These are phyloP conservation scores for Metschnikowia cubensis DNA, from an alignment of 805 yeast species.

Conservation along the genomic window DNA sequence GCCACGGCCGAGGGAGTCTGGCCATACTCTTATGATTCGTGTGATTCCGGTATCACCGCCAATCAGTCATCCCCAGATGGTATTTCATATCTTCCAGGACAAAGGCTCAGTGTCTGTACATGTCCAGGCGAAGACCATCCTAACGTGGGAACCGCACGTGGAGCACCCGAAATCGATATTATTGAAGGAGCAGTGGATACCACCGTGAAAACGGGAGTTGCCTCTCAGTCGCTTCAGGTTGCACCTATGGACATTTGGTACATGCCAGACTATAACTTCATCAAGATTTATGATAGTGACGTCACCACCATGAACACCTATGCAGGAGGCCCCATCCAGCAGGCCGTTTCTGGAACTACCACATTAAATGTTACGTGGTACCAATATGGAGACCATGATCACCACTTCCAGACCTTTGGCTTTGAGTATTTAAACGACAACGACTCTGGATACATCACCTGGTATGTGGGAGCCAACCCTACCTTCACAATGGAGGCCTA, in stretches of 20 bases:
- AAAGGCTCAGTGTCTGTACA: constrained; percentile 29
- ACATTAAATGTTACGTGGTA: constrained; percentile 37
- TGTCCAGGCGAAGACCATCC: constrained; percentile 38
- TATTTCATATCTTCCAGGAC: constrained; percentile 37
- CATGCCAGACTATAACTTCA: constrained; percentile 36
- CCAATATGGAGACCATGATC: constrained; percentile 18
- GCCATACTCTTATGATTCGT: constrained; percentile 37
- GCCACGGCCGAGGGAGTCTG: constrained; percentile 37
- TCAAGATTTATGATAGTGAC: constrained; percentile 24
- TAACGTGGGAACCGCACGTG: constrained; percentile 33
- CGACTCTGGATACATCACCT: constrained; percentile 31
- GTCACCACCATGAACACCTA: constrained; percentile 35
- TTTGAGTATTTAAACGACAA: constrained; percentile 31
- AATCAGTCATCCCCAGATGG: constrained; percentile 40
- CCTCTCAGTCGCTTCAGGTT: constrained; percentile 39
- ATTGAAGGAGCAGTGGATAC: constrained; percentile 22
- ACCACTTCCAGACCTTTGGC: constrained; percentile 31
- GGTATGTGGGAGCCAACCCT: constrained; percentile 42
- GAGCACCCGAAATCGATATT: constrained; percentile 33
- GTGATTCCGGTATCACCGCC: constrained; percentile 37
- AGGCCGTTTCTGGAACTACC: constrained; percentile 37
- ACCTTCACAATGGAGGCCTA: constrained; percentile 69
- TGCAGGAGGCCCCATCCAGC: constrained; percentile 37
- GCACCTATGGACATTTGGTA: constrained; percentile 45
- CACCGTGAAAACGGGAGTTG: constrained; percentile 18